Percentiles rank a stretch among this genome's conserved stretches.
phyloP scores from a whole-genome alignment of 1,139 yeast species.

The Geotrichum europaeum region DNA sequence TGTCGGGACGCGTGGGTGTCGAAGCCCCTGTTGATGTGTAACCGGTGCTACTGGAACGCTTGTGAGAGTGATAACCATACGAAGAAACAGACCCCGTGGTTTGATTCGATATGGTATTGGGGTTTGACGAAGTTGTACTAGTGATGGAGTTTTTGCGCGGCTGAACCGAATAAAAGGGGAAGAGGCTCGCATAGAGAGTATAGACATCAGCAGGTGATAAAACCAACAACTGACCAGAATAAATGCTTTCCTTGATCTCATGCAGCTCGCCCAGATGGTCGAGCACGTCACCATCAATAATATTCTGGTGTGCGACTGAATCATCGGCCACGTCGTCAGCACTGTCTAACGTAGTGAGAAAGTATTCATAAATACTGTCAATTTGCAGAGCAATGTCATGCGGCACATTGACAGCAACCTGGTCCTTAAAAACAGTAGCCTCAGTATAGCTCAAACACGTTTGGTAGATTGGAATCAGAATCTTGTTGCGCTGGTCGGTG shows the following conservation, averaged over 20 bases:
- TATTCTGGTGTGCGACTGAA: constrained; percentile 17
- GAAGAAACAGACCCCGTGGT: constrained; percentile 8
- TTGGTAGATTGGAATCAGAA: constrained; percentile 24
- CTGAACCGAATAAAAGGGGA: constrained; percentile 24
- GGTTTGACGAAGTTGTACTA: constrained; percentile 9
- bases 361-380: not conserved
- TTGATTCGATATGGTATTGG: constrained; percentile 9
- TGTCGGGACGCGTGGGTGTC: constrained; percentile 5
- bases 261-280: not conserved
- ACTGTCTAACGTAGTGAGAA: not conserved
- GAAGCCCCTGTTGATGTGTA: constrained; percentile 9
- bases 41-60: constrained; percentile 9
- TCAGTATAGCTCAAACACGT: constrained; percentile 11
- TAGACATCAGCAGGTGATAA: constrained; percentile 33
- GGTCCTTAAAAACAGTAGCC: constrained; percentile 4
- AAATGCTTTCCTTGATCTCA: constrained; percentile 5
- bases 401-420: not conserved
- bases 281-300: constrained; percentile 5
- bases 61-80: not conserved
- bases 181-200: constrained; percentile 28
- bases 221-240: constrained; percentile 30
- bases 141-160: constrained; percentile 8
- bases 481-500: constrained; percentile 26
- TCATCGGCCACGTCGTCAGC: not conserved
- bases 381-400: not conserved